Base-by-base conservation (phyloP, 352 stramenopile species). In the Phytophthora palmivora region DNA sequence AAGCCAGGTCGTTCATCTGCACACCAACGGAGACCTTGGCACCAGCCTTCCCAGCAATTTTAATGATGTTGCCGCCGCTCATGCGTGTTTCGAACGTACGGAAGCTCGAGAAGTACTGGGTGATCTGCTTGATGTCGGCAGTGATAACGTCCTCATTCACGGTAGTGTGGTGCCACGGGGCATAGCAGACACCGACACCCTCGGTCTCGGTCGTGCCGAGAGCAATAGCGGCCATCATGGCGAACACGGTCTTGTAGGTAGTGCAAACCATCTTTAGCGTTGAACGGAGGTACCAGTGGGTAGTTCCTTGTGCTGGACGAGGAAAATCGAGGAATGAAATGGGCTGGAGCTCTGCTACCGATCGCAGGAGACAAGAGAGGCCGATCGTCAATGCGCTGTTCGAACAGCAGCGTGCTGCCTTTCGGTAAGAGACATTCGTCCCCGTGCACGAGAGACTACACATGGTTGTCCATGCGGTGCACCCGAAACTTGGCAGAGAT, bases 11-110 rank as follows among this genome's bases (percentile, higher is more conserved):
- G 19, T 73, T 70, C 44, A 90, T 78, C 67, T 89, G 77, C 37
- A 94, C 76, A 47, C 85, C 85, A 16, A 79, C 74, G 6, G 79
- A 73, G 41, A 92, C 41, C 63, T 89, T 82, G 26, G 92, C 30
- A 6, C 76, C 79, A 18, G 56, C 70, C 1, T 38, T 26, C 3
- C 71, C 67, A 3, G 79, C 82, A 1, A 77, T 34, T 21, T 84
- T 52, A 42, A 90, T 77, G 21, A 71, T 61, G 61, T 91, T 92
- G 4, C 79, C 2, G 42, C 61, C 57, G 55, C 57, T 72, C 51
- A 91, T 88, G 38, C 67, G 66, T 28, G 78, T 73, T 63, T 92
- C 75, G 72, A 82, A 94, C 39, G 85, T 91, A 52, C 85, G 85
- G 32, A 94, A 75, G 49, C 66, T 69, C 30, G 65, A 67, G 65